A percentile compares a stretch with the other conserved stretches of the same genome.
phyloP scores from a whole-genome alignment of 768 basidiomycete genomes.

The Lactarius hatsudake region DNA sequence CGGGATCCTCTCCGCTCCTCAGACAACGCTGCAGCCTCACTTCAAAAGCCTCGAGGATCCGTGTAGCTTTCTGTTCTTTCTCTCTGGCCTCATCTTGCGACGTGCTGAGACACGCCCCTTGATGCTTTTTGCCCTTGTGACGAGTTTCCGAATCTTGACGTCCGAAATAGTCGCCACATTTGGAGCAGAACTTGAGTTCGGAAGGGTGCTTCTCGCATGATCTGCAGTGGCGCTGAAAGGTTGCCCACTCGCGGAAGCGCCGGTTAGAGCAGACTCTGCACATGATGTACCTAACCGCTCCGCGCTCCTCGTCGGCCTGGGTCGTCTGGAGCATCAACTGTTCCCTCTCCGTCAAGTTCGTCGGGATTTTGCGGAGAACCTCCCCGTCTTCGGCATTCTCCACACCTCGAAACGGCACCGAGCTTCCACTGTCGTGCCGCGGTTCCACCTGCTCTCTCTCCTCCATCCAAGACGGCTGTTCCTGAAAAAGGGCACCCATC shows the following conservation, averaged over 20 bases:
- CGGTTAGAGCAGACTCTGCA: not conserved
- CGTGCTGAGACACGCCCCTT: not conserved
- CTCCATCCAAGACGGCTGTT: not conserved
- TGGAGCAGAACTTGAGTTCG: not conserved
- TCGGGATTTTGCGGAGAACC: not conserved
- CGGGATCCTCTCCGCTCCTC: not conserved
- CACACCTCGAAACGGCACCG: not conserved
- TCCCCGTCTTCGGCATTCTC: not conserved
- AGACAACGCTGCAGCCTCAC: not conserved
- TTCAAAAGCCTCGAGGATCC: not conserved
- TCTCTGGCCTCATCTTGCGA: not conserved
- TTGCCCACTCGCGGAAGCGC: not conserved
- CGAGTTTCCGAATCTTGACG: not conserved
- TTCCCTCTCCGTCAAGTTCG: not conserved
- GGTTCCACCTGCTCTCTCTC: not conserved
- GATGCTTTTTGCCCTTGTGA: not conserved
- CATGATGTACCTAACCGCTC: not conserved
- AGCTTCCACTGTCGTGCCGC: not conserved
- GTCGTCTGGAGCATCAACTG: not conserved
- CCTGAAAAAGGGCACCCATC: not conserved
- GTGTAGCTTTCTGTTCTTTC: not conserved
- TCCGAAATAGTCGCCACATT: not conserved
- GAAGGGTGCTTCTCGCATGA: no score
- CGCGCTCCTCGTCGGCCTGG: not conserved
- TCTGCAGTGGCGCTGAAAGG: not conserved